These are phyloP conservation scores for Nakaseomyces delphensis DNA, from an alignment of 1,139 yeast genomes.

Conservation along the genomic window DNA sequence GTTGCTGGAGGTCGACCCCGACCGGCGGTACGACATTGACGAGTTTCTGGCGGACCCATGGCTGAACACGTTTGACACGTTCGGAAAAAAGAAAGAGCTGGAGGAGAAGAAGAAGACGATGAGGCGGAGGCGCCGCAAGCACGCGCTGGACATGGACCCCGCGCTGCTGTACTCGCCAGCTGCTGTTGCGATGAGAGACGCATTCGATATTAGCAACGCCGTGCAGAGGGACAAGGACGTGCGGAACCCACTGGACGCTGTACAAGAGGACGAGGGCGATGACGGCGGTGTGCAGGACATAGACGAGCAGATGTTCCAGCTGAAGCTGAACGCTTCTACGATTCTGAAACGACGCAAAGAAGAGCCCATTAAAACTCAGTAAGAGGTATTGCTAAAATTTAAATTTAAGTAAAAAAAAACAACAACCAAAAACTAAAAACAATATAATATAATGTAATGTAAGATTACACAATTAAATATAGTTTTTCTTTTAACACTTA, in stretches of 20 bases:
- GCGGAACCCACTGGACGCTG: background rate
- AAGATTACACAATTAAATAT: no score
- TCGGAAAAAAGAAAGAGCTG: conserved; percentile 10
- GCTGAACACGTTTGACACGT: conserved; percentile 35
- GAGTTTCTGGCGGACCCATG: conserved; percentile 81
- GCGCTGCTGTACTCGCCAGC: conserved; percentile 62
- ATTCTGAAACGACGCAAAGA: conserved; percentile 65
- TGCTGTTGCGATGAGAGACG: conserved; percentile 86
- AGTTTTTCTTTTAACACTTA: no score
- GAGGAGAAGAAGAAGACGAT: conserved; percentile 8
- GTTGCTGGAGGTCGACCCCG: conserved; percentile 76
- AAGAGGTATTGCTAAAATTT: no score
- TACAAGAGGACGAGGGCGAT: conserved; percentile 31
- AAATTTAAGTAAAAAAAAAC: no score
- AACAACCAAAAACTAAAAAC: no score
- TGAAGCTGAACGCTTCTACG: conserved; percentile 71
- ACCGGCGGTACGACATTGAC: conserved; percentile 63
- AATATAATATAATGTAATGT: no score
- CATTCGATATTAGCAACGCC: conserved; percentile 89
- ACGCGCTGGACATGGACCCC: conserved; percentile 17
- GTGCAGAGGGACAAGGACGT: conserved; percentile 92
- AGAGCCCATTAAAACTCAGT: no score
- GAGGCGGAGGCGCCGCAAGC: conserved; percentile 12
- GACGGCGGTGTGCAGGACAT: conserved; percentile 13
- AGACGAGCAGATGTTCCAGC: conserved; percentile 43